Evolutionary conservation across 2,329 filamentous ascomycete genomes (phyloP), one percentile per base, ranked within the genome.

Genomic region (Pestalotiopsis sp.): DNA sequence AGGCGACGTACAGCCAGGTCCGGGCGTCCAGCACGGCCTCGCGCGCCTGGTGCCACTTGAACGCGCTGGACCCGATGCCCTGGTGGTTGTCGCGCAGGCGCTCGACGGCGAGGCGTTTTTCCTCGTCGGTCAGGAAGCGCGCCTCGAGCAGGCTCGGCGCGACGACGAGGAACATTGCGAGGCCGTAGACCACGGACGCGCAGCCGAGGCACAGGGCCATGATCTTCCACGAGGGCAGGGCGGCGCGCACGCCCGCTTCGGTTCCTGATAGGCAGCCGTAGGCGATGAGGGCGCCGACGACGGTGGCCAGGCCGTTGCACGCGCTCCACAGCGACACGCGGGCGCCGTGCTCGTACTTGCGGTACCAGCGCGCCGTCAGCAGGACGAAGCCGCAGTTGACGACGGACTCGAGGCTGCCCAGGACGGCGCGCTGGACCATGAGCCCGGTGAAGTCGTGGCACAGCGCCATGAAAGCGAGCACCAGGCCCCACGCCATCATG

Each of bases 21-120:
- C 61, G 61, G 14, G 9, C 38, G 41, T 64, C 61, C 12, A 49
- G 20, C 13, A 64, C 1, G 11, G 61, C 61, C 61, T 64, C 61
- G 36, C 61, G 61, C 20, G 27, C 61, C 61, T 64, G 61, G 61
- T 84, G 80, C 70, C 73, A 77, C 70, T 85, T 84, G 74, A 85
- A 85, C 56, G 86, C 74, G 57, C 73, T 73, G 39, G 77, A 76
- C 65, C 76, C 76, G 14, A 77, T 57, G 23, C 66, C 66, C 38
- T 61, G 58, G 38, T 63, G 66, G 27, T 77, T 67, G 9, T 36
- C 39, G 13, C 74, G 69, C 27, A 77, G 73, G 13, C 76, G 70
- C 27, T 77, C 76, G 12, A 77, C 73, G 7, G 76, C 76, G 14
- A 75, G 63, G n/a, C 73, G 68, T 31, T 66, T 72, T 63, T 77